These are phyloP conservation scores for Posidonia oceanica DNA, from an alignment of 116 monocot genomes.

Conservation along the genomic window DNA sequence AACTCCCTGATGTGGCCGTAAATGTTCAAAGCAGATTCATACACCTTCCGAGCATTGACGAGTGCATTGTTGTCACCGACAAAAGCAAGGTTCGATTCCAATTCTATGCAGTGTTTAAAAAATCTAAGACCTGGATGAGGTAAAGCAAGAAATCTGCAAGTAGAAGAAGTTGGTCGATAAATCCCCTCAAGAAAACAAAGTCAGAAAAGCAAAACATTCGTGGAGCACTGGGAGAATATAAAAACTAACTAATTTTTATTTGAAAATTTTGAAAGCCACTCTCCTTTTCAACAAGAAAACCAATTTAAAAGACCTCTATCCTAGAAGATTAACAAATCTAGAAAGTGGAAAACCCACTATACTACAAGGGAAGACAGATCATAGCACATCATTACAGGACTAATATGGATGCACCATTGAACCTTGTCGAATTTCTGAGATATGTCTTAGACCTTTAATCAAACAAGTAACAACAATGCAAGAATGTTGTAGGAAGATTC, in stretches of 20 bases:
- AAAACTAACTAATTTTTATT: neutral
- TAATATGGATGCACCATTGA: no score
- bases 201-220: neutral
- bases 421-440: no score
- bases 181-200: neutral
- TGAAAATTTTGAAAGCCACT: neutral
- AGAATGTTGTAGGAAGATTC: no score
- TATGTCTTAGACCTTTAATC: no score
- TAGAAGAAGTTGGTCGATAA: neutral
- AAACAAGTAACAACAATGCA: no score
- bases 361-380: no score
- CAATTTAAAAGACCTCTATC: no score
- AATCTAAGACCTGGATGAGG: constrained; percentile 59
- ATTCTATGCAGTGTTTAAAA: constrained; percentile 50
- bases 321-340: no score
- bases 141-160: constrained; percentile 56
- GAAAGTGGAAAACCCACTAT: no score
- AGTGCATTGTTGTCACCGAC: constrained; percentile 27
- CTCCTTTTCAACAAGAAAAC: no score
- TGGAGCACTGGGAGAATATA: neutral
- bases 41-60: constrained; percentile 36
- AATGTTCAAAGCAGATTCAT: constrained; percentile 33
- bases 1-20: constrained; percentile 24
- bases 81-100: constrained; percentile 44
- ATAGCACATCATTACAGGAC: no score